Evolutionary conservation across 192 early-diverging fungal species (phyloP).

Genomic region (Pilobolus umbonatus): DNA sequence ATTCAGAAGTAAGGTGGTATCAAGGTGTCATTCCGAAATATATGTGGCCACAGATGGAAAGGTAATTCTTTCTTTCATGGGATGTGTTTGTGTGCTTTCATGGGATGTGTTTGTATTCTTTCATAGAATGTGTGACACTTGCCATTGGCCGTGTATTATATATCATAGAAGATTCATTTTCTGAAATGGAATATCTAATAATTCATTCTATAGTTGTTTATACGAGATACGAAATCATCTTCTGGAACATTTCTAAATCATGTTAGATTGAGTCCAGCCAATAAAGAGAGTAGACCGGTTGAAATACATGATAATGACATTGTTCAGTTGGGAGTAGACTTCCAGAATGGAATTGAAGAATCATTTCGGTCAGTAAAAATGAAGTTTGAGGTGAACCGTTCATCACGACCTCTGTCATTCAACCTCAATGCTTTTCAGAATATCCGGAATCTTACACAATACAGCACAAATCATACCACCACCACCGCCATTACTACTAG

Average conservation of each 20-base stretch:
- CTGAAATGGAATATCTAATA: not conserved
- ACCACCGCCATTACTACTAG: not conserved
- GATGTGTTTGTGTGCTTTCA: not conserved
- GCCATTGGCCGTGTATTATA: not conserved
- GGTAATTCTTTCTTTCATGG: conserved; percentile 7
- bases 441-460: conserved; percentile 23
- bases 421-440: conserved; percentile 37
- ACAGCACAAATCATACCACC: not conserved
- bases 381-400: conserved; percentile 52
- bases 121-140: too few relatives aligned
- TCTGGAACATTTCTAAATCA: conserved; percentile 90
- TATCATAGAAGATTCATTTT: not conserved
- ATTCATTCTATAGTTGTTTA: conserved; percentile 55
- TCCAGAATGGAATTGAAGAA: conserved; percentile 74
- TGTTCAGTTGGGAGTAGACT: conserved; percentile 80
- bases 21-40: conserved; percentile 77
- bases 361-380: conserved; percentile 82
- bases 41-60: conserved; percentile 63
- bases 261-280: conserved; percentile 72
- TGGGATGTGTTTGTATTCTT: not conserved
- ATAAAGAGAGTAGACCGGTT: conserved; percentile 66
- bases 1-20: conserved; percentile 79
- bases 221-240: conserved; percentile 81
- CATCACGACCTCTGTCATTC: conserved; percentile 42
- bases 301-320: conserved; percentile 74